Percentiles rank a stretch among this genome's conserved stretches.
These are phyloP conservation scores for Moricandia arvensis DNA, from an alignment of 345 rosid species.

Conservation along the genomic window DNA sequence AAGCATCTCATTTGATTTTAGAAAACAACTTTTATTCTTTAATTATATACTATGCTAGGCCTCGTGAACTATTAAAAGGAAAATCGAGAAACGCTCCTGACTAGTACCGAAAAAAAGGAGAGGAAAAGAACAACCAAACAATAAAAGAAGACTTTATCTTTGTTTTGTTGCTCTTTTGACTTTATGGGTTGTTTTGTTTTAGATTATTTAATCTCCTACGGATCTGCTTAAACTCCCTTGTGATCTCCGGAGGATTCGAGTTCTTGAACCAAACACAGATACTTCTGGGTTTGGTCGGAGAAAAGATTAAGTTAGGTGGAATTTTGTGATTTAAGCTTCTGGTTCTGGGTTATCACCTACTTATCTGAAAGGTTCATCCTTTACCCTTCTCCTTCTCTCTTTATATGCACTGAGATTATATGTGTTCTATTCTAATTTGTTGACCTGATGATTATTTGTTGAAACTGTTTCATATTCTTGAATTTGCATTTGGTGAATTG, in stretches of 20 bases:
- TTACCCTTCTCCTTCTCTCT: constrained; percentile 6
- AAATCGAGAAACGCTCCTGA: constrained; percentile 38
- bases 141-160: constrained; percentile 37
- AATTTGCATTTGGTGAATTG: constrained; percentile 3
- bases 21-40: not conserved
- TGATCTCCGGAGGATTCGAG: constrained; percentile 25
- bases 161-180: constrained; percentile 34
- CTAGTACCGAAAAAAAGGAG: constrained; percentile 20
- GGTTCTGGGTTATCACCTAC: not conserved
- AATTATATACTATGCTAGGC: constrained; percentile 30
- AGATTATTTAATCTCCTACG: constrained; percentile 24
- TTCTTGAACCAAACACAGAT: constrained; percentile 25
- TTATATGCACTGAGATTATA: not conserved
- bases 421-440: constrained; percentile 14
- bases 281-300: constrained; percentile 30
- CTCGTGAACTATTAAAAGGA: constrained; percentile 28
- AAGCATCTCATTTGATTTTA: constrained; percentile 8
- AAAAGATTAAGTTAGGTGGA: not conserved
- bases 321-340: constrained; percentile 18
- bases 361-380: constrained; percentile 31
- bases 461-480: not conserved
- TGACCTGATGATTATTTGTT: constrained; percentile 18
- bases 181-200: constrained; percentile 34
- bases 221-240: constrained; percentile 31
- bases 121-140: constrained; percentile 1